A percentile compares a stretch with the other conserved stretches of the same genome.
Conservation (phyloP, 345 rosid genomes). For the Pistacia vera region DNA sequence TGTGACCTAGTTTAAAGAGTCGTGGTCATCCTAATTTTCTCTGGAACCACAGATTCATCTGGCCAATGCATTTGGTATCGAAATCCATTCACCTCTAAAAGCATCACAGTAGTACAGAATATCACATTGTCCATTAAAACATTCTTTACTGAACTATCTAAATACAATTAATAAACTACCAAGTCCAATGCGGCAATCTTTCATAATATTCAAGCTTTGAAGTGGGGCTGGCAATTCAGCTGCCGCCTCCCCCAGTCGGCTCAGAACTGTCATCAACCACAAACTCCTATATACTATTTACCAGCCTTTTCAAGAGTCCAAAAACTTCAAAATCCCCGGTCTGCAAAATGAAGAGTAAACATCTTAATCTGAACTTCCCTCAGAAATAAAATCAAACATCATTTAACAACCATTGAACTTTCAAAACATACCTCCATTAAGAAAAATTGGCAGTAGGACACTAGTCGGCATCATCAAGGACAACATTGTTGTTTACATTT, state of each 20-base stretch:
- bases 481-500: constrained; percentile 51
- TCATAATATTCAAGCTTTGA: background rate
- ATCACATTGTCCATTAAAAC: background rate
- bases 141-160: too few relatives aligned
- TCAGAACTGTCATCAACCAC: background rate
- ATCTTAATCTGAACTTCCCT: background rate
- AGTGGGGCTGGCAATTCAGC: background rate
- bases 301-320: background rate
- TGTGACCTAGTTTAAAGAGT: background rate
- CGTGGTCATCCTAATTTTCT: background rate
- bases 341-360: background rate
- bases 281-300: background rate
- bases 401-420: background rate
- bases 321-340: background rate
- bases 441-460: background rate
- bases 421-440: constrained; percentile 9
- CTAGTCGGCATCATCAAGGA: constrained; percentile 41
- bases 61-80: too few relatives aligned
- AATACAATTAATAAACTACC: too few relatives aligned
- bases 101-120: constrained; percentile 5
- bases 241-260: background rate
- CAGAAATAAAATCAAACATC: background rate
- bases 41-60: background rate
- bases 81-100: background rate
- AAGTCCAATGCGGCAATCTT: background rate